phyloP scores from a whole-genome alignment of 345 rosid species.

The Eucalyptus camaldulensis region DNA sequence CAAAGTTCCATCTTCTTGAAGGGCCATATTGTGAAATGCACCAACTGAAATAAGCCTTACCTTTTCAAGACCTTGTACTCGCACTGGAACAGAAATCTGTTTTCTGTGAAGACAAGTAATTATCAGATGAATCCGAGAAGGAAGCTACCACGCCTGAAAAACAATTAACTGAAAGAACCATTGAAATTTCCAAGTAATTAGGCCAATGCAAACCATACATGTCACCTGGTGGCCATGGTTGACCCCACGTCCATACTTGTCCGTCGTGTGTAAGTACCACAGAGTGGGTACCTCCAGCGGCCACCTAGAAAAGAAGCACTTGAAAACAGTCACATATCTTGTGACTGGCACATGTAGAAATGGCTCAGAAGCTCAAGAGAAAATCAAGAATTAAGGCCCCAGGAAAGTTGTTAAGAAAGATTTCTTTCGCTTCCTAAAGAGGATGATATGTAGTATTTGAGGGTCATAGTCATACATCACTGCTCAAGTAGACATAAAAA shows the following conservation, averaged over 20 bases:
- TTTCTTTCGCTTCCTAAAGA: neutral
- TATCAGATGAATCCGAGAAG: neutral
- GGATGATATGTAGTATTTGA: neutral
- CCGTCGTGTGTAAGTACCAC: slow-evolving; percentile 93
- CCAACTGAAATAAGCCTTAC: slow-evolving; percentile 89
- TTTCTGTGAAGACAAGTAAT: slow-evolving; percentile 35
- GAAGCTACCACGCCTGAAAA: neutral
- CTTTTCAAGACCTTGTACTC: slow-evolving; percentile 95
- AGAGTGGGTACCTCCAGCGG: slow-evolving; percentile 99
- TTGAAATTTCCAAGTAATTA: neutral
- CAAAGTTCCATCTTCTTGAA: slow-evolving; percentile 81
- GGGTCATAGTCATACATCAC: neutral
- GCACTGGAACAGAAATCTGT: slow-evolving; percentile 92
- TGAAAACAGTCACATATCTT: neutral
- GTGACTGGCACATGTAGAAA: too few relatives aligned
- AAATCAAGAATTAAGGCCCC: neutral
- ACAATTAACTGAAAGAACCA: neutral
- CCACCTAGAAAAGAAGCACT: slow-evolving; percentile 42
- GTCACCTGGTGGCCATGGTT: slow-evolving; percentile 99
- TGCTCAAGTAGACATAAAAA: neutral
- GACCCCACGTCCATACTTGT: slow-evolving; percentile 99
- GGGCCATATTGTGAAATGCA: slow-evolving; percentile 97
- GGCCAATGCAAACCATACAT: slow-evolving; percentile 33
- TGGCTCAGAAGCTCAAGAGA: neutral
- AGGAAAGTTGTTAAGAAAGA: neutral